These are phyloP conservation scores for Cadophora malorum DNA, from an alignment of 2,329 filamentous ascomycete genomes.

Conservation along the genomic window DNA sequence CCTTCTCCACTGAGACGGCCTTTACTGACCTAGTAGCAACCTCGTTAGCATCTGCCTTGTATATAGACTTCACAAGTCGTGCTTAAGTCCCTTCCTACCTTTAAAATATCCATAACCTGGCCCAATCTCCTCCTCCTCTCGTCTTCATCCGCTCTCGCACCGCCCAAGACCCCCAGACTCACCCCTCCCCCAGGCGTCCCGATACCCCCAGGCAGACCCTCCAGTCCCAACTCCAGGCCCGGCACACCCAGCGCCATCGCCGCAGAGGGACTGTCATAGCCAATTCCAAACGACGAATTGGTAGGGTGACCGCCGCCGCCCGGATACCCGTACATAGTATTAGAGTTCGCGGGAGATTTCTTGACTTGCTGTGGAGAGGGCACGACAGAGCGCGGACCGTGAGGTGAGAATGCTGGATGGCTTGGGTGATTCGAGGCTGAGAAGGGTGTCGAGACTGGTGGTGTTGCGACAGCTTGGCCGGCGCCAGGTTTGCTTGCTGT, in stretches of 20 bases:
- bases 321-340: constrained; percentile 50
- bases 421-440: constrained; percentile 55
- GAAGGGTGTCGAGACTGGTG: constrained; percentile 72
- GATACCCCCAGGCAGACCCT: constrained; percentile 33
- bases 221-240: constrained; percentile 49
- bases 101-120: constrained; percentile 43
- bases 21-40: constrained; percentile 48
- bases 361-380: constrained; percentile 68
- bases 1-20: constrained; percentile 77
- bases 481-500: constrained; percentile 40
- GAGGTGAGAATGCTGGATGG: constrained; percentile 64
- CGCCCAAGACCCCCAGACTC: constrained; percentile 16
- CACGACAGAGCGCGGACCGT: constrained; percentile 51
- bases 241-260: constrained; percentile 64
- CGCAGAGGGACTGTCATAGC: constrained; percentile 70
- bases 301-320: constrained; percentile 47
- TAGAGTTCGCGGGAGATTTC: constrained; percentile 62
- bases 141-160: constrained; percentile 53
- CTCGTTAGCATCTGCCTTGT: constrained; percentile 17
- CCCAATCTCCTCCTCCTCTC: constrained; percentile 54
- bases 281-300: constrained; percentile 46
- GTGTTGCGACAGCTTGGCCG: constrained; percentile 54
- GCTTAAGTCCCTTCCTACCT: constrained; percentile 27
- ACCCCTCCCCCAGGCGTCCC: constrained; percentile 27
- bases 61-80: background rate